Base-by-base conservation (phyloP, 352 stramenopile species). In the Phytopythium helicoides region DNA sequence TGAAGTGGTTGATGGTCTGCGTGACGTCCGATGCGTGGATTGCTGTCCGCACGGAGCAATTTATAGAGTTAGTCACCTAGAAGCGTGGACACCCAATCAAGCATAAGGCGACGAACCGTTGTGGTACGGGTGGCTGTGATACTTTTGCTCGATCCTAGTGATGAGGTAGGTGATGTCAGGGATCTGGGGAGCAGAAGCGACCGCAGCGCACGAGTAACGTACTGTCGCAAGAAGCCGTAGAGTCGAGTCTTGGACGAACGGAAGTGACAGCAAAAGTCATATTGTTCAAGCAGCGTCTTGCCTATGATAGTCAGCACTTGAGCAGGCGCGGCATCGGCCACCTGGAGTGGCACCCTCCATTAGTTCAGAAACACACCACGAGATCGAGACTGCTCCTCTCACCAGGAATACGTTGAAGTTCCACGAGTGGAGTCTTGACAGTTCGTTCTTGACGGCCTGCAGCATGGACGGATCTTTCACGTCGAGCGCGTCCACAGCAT, bases 11-110 rank as follows among this genome's bases (percentile, higher is more conserved):
- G 15, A 94, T 54, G 35, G 73, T 80, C 64, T 92, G 81, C 6
- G 75, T 73, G 6, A 95, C 87, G 56, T 96, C 87, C 23, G 85
- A 81, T 3, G 86, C 86, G 25, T 96, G 87, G 31, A 88, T 71
- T 14, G 78, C 81, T 91, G 46, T 26, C 62, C 16, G 23, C 3
- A 48, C 28, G 16, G 25, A 47, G 6, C n/a, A 18, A 31, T 1
- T 15, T 19, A 45, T 0, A 12, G 36, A 37, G 19, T 15, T 31
- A n/a, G 28, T 23, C 21, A 19, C 26, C 1, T 3, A 33, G 16
- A 18, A 9, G 22, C 9, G 22, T 47, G 6, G 6, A n/a, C n/a
- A n/a, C 6, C 6, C 1, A 19, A 35, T 18, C 15, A 7, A 0
- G 42, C 6, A 25, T 12, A 22, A 23, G 21, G 12, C 2, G 18